Evolutionary conservation across 176 grass and related monocot species (phyloP).

Genomic region (Oryza coarctata): DNA sequence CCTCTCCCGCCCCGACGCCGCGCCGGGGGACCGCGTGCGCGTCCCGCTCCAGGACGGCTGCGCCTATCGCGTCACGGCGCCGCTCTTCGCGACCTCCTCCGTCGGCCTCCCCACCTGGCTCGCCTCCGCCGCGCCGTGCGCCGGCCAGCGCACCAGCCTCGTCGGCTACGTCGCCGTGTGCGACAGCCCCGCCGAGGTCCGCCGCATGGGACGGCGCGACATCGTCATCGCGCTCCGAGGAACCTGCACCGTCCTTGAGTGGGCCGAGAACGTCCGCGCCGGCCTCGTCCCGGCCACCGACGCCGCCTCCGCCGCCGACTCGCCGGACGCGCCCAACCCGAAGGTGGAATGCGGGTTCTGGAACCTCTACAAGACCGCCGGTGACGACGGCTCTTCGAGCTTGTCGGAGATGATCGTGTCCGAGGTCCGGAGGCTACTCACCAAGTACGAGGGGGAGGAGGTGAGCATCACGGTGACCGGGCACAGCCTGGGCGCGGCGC

Average conservation of each 20-base stretch:
- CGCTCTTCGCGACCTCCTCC: conserved; percentile 53
- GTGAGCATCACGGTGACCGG: conserved; percentile 61
- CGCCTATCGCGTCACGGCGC: conserved; percentile 50
- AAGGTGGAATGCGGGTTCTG: conserved; percentile 72
- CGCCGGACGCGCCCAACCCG: not conserved
- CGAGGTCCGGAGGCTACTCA: conserved; percentile 33
- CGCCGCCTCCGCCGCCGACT: too few relatives aligned
- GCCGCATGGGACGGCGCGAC: conserved; percentile 68
- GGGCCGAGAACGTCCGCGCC: conserved; percentile 69
- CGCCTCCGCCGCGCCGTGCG: conserved; percentile 33
- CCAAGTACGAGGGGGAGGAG: conserved; percentile 49
- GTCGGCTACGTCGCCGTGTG: conserved; percentile 69
- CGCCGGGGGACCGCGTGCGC: not conserved
- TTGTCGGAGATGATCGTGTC: conserved; percentile 46
- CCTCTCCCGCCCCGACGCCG: conserved; percentile 39
- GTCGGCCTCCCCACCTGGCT: conserved; percentile 37
- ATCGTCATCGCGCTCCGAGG: conserved; percentile 66
- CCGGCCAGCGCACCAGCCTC: conserved; percentile 41
- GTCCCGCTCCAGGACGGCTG: conserved; percentile 40
- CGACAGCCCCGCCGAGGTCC: conserved; percentile 42
- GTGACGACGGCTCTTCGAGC: conserved; percentile 28
- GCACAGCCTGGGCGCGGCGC: conserved; percentile 60
- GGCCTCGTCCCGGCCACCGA: conserved; percentile 40
- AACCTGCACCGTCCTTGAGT: conserved; percentile 66
- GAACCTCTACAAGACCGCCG: conserved; percentile 54